These are phyloP conservation scores for Didymella glomerata DNA, from an alignment of 2,329 filamentous ascomycete species.

Conservation along the genomic window DNA sequence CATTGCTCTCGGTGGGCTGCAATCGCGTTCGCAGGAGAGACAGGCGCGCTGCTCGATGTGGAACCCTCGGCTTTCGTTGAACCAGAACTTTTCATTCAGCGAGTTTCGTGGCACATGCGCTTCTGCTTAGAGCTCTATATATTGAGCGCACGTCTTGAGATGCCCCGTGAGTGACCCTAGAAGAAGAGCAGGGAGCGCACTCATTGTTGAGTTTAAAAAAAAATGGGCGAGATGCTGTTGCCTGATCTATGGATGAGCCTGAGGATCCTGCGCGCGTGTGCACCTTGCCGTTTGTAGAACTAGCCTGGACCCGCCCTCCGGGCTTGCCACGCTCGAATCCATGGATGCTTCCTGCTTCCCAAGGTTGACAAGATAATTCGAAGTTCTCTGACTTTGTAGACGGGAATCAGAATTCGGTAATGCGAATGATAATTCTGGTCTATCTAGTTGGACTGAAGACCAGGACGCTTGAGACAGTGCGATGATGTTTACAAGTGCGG, in stretches of 20 bases:
- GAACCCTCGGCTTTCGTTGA: neutral
- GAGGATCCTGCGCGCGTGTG: neutral
- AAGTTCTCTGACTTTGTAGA: neutral
- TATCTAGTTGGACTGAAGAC: no score
- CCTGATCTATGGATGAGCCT: neutral
- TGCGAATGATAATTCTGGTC: no score
- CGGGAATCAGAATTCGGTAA: no score
- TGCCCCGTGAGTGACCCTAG: neutral
- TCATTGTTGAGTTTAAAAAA: neutral
- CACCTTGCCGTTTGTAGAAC: slow-evolving; percentile 4
- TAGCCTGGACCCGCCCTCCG: neutral
- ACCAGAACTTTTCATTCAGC: neutral
- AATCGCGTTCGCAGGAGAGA: neutral
- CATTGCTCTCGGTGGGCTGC: neutral
- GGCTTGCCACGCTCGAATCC: no score
- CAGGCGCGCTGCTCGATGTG: neutral
- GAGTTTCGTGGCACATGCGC: neutral
- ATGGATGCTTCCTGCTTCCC: neutral
- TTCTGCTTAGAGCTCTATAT: neutral
- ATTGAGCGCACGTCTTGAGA: neutral
- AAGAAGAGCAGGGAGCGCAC: neutral
- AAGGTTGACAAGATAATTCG: neutral
- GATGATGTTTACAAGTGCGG: neutral
- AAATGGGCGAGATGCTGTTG: neutral
- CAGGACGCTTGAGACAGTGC: neutral